Percentiles rank a stretch among this genome's conserved stretches.
Evolutionary conservation across 1,284 basidiomycete genomes (phyloP).

Genomic region (Ustilago lituana): DNA sequence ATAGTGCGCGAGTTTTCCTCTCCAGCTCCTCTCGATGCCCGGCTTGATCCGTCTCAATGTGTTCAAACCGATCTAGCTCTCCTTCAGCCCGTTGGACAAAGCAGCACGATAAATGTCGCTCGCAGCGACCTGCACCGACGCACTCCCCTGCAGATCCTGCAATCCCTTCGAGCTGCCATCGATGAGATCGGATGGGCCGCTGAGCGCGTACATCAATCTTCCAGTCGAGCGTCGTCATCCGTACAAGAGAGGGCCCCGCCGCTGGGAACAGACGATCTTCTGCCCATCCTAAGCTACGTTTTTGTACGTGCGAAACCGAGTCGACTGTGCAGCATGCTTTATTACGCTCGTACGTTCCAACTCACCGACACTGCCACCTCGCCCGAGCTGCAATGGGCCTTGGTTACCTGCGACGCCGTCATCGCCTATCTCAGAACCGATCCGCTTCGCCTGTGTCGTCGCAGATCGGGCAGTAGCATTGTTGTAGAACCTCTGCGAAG

Average conservation of each 20-base stretch:
- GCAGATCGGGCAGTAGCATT: slow-evolving; percentile 19
- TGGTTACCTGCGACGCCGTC: slow-evolving; percentile 41
- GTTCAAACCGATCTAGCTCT: slow-evolving; percentile 14
- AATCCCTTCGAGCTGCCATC: slow-evolving; percentile 34
- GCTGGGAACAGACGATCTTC: slow-evolving; percentile 36
- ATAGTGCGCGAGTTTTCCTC: neutral
- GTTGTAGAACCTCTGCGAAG: neutral
- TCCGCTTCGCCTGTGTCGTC: slow-evolving; percentile 28
- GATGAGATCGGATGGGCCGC: slow-evolving; percentile 36
- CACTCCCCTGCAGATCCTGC: slow-evolving; percentile 39
- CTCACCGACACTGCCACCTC: slow-evolving; percentile 36
- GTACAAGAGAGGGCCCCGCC: slow-evolving; percentile 14
- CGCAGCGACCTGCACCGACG: slow-evolving; percentile 16
- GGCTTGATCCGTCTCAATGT: neutral
- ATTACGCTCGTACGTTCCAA: slow-evolving; percentile 38
- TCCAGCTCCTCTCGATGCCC: neutral
- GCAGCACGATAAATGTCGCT: neutral
- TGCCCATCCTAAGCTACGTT: slow-evolving; percentile 40
- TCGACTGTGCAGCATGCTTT: slow-evolving; percentile 33
- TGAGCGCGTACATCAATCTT: slow-evolving; percentile 10
- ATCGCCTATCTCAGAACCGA: slow-evolving; percentile 36
- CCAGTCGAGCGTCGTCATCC: slow-evolving; percentile 1
- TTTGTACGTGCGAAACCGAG: slow-evolving; percentile 24
- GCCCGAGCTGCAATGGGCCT: slow-evolving; percentile 34
- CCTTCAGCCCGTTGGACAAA: neutral